Evolutionary conservation across 2,329 filamentous ascomycete genomes (phyloP), one percentile per base, ranked within the genome.

Genomic region (Aspergillus unguis): DNA sequence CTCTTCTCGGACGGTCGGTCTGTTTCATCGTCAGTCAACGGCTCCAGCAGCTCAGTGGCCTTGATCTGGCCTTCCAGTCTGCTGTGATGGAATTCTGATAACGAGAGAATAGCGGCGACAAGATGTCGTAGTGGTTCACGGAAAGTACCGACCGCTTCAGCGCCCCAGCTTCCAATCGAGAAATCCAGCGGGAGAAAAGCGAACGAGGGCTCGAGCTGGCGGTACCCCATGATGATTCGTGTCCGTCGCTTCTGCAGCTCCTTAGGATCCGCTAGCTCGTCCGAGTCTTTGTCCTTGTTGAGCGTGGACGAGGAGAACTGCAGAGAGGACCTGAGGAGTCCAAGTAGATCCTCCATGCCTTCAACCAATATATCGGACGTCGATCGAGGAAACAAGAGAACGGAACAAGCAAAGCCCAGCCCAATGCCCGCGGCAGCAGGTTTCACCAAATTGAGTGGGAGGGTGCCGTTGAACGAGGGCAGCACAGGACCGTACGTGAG

Each of bases 311-410:
- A 45, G 0, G 71, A 75, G 2, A 62, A 54, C 2, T 68, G 64
- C 4, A 77, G 48, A 0, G 73, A 67, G 0, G 52, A 53, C 53
- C 62, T 66, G 0, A 65, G 50, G 3, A 65, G 50, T 17, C 56
- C 55, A 0, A 72, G 60, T 0, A 75, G 50, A 23, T 56, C 61
- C 50, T 65, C 65, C 54, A 65, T 65, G 28, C 56, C 64, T 29
- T 58, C 62, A 0, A 80, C 61, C 1, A 77, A 71, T 2, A 71
- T 64, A 26, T 74, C 72, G 0, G 77, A 79, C 0, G 78, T 77
- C 0, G 78, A 80, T 37, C 73, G 72, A 0, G 78, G 78, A 49
- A 80, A 80, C 41, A 80, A 66, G 3, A 80, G 51, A 1, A 80
- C 46, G 4, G 70, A 74, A 41, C 72, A 77, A 3, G 66, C 71